A percentile compares a stretch with the other conserved stretches of the same genome.
phyloP scores from a whole-genome alignment of 331 rosid species.

The Cydonia oblonga region DNA sequence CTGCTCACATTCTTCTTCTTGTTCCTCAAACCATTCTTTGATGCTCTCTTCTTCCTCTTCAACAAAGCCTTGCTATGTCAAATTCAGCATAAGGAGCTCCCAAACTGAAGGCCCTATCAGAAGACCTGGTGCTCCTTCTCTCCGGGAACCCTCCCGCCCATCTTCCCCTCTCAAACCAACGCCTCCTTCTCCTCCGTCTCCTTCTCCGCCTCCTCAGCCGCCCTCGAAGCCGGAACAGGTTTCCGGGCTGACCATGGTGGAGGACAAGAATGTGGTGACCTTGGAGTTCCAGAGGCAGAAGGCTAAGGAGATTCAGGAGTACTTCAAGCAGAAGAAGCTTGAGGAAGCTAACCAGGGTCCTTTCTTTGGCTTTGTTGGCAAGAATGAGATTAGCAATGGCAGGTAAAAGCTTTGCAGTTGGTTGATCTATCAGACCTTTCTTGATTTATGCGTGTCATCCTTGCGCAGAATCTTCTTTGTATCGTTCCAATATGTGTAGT shows the following conservation, averaged over 20 bases:
- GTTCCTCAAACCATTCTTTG: slow-evolving; percentile 28
- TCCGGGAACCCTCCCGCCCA: slow-evolving; percentile 51
- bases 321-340: slow-evolving; percentile 85
- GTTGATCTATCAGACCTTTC: too few species aligned
- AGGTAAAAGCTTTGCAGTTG: slow-evolving; percentile 60
- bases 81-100: slow-evolving; percentile 43
- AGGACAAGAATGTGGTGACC: slow-evolving; percentile 46
- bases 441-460: too few species aligned
- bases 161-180: slow-evolving; percentile 50
- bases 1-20: slow-evolving; percentile 25
- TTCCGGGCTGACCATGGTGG: slow-evolving; percentile 13
- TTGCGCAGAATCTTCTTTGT: too few species aligned
- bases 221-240: slow-evolving; percentile 19
- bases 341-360: slow-evolving; percentile 77
- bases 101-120: slow-evolving; percentile 88
- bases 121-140: slow-evolving; percentile 81
- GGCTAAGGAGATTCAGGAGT: slow-evolving; percentile 96
- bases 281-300: slow-evolving; percentile 92
- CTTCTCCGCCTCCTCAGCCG: slow-evolving; percentile 19
- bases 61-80: slow-evolving; percentile 22
- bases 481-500: too few species aligned
- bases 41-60: slow-evolving; percentile 29
- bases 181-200: slow-evolving; percentile 53
- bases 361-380: slow-evolving; percentile 70
- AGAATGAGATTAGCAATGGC: slow-evolving; percentile 84